Conservation (phyloP, 345 rosid species). For the Gossypium anomalum region DNA sequence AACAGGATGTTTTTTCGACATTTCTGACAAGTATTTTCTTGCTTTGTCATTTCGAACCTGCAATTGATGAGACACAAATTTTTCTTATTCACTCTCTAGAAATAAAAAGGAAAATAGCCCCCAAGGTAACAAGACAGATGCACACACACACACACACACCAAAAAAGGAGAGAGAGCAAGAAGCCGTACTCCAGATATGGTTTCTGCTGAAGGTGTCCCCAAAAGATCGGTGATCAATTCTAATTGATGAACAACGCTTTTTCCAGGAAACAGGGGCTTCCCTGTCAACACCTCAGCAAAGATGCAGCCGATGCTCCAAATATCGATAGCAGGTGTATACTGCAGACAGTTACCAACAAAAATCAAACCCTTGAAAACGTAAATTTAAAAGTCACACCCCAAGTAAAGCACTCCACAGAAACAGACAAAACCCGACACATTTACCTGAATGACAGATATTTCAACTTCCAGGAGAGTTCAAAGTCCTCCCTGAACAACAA, state of each 20-base stretch:
- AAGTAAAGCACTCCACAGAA: conserved; percentile 27
- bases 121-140: background rate
- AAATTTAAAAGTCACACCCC: conserved; percentile 11
- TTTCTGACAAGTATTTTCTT: conserved; percentile 73
- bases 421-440: conserved; percentile 51
- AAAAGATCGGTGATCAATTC: conserved; percentile 95
- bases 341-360: conserved; percentile 34
- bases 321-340: conserved; percentile 99
- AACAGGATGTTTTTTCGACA: conserved; percentile 72
- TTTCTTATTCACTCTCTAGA: background rate
- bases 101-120: background rate
- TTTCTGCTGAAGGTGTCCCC: conserved; percentile 82
- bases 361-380: conserved; percentile 25
- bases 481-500: conserved; percentile 99
- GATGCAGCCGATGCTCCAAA: conserved; percentile 97
- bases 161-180: conserved; percentile 2
- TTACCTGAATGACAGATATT: conserved; percentile 89
- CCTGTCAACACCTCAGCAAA: conserved; percentile 94
- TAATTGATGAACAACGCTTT: conserved; percentile 92
- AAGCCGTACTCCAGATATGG: conserved; percentile 66
- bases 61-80: background rate
- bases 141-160: background rate
- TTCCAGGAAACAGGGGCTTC: conserved; percentile 97
- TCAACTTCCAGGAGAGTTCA: conserved; percentile 99
- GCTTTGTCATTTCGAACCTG: conserved; percentile 97